phyloP scores from a whole-genome alignment of 202 grass and related monocot species.

The Schoenoplectus tabernaemontani region DNA sequence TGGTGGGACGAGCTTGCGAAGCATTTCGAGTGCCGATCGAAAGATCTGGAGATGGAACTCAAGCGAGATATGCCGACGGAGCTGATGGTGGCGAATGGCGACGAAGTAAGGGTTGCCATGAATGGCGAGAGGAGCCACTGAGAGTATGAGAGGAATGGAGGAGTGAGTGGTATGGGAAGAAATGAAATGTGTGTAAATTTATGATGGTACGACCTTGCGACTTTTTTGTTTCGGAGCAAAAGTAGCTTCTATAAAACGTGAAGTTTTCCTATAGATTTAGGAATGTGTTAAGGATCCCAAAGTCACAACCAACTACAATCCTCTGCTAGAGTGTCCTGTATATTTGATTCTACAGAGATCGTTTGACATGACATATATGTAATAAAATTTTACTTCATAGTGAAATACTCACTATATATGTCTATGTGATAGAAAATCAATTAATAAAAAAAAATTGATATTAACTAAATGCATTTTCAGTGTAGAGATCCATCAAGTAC shows the following conservation, averaged over 20 bases:
- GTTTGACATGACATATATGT: neutral
- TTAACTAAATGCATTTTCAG: too few relatives aligned
- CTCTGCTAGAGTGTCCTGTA: too few relatives aligned
- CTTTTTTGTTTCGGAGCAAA: conserved; percentile 13
- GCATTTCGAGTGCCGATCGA: neutral
- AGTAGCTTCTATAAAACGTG: neutral
- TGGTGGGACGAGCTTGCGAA: conserved; percentile 19
- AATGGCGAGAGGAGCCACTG: neutral
- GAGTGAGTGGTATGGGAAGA: neutral
- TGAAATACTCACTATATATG: neutral
- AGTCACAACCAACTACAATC: neutral
- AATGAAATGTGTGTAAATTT: conserved; percentile 21
- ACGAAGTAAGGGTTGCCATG: conserved; percentile 43
- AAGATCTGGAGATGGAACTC: conserved; percentile 13
- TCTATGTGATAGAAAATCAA: neutral
- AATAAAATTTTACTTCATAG: neutral
- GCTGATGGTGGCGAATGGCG: conserved; percentile 37
- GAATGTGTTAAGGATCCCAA: neutral
- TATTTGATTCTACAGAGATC: neutral
- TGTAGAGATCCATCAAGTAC: too few relatives aligned
- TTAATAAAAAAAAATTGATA: neutral
- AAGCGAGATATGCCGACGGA: conserved; percentile 26
- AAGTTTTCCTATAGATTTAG: conserved; percentile 6
- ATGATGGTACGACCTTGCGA: neutral
- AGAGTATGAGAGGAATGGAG: neutral